A percentile compares a stretch with the other conserved stretches of the same genome.
Conservation (phyloP, 257 asterid species). For the Echites panduratus region DNA sequence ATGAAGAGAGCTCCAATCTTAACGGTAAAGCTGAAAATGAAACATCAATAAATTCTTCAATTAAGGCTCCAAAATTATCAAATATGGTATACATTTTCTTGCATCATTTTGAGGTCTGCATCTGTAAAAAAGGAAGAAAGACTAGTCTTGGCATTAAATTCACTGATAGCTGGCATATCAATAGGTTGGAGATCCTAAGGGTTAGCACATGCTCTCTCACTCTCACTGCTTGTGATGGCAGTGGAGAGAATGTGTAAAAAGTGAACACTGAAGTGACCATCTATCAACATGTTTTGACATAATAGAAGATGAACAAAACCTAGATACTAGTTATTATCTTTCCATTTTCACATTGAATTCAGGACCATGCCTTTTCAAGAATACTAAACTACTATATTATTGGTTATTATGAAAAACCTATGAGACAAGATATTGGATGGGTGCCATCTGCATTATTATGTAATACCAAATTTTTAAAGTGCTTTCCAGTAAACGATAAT, state of each 20-base stretch:
- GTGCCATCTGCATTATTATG: neutral
- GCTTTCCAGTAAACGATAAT: neutral
- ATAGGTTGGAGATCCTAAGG: slow-evolving; percentile 4
- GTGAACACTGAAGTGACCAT: neutral
- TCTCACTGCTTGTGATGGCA: neutral
- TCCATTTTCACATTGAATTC: neutral
- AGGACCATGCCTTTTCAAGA: neutral
- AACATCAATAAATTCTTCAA: neutral
- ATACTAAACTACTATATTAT: neutral
- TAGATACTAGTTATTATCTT: neutral
- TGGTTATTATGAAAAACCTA: neutral
- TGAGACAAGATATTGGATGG: neutral
- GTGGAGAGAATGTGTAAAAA: neutral
- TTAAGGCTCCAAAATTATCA: neutral
- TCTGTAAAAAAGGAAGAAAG: neutral
- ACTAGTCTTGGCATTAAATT: neutral
- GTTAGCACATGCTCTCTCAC: neutral
- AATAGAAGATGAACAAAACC: neutral
- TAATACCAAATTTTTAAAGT: too few species aligned
- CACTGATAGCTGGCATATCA: neutral
- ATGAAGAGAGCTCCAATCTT: neutral
- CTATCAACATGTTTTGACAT: neutral
- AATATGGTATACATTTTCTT: neutral
- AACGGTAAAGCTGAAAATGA: neutral
- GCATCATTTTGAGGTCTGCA: neutral